These are phyloP conservation scores for Paratinospora sagittata DNA, from an alignment of 164 flowering plant species.

Conservation along the genomic window DNA sequence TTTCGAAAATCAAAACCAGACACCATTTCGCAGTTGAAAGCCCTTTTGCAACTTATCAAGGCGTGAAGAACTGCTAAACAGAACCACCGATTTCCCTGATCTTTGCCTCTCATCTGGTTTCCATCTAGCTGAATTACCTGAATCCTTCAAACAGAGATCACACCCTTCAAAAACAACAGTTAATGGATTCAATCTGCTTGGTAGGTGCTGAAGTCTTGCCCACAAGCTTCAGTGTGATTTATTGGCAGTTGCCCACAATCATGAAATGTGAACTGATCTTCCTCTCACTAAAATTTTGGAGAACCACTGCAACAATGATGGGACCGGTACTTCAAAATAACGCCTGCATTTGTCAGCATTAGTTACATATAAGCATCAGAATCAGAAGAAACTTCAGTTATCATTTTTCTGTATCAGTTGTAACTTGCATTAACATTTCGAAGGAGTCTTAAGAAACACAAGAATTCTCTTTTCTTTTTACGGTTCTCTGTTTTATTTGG, in stretches of 20 bases:
- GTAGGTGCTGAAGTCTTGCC: background rate
- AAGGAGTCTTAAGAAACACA: too few relatives aligned
- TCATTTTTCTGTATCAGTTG: too few relatives aligned
- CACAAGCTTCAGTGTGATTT: background rate
- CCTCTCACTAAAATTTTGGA: too few relatives aligned
- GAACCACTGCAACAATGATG: too few relatives aligned
- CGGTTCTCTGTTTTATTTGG: too few relatives aligned
- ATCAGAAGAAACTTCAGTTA: too few relatives aligned
- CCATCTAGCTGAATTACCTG: background rate
- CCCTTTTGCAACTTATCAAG: background rate
- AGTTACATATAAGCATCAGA: too few relatives aligned
- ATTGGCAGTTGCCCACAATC: background rate
- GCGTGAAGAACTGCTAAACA: background rate
- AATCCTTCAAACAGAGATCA: background rate
- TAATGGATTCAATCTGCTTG: background rate
- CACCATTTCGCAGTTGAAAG: slow-evolving; percentile 38
- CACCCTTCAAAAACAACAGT: background rate
- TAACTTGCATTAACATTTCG: background rate
- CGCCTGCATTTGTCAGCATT: too few relatives aligned
- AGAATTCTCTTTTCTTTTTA: too few relatives aligned
- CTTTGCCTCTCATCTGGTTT: background rate
- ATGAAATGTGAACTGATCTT: background rate
- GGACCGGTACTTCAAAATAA: too few relatives aligned
- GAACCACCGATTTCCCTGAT: background rate
- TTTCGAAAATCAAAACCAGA: slow-evolving; percentile 59